Percentiles rank a stretch among this genome's conserved stretches.
phyloP scores from a whole-genome alignment of 345 rosid species.

The Linum tenue region DNA sequence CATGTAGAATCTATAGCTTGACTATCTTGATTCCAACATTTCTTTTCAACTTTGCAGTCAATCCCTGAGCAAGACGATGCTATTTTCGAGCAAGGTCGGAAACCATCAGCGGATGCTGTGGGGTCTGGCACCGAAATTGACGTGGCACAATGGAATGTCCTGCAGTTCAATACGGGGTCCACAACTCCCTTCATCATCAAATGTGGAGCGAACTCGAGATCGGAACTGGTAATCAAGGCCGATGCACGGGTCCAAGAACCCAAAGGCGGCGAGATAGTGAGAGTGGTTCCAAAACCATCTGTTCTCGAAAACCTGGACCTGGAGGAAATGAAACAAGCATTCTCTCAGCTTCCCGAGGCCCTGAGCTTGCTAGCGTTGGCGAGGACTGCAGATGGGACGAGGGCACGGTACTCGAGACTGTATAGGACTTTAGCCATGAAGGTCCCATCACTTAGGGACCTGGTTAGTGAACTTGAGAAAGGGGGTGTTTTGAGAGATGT shows the following conservation, averaged over 20 bases:
- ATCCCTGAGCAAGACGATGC: conserved; percentile 67
- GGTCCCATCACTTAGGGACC: conserved; percentile 78
- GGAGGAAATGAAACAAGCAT: conserved; percentile 79
- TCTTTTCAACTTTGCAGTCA: conserved; percentile 38
- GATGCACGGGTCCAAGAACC: conserved; percentile 84
- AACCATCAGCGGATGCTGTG: conserved; percentile 36
- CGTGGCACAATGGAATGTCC: conserved; percentile 93
- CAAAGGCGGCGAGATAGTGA: conserved; percentile 81
- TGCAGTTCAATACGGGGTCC: conserved; percentile 92
- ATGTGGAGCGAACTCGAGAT: conserved; percentile 85
- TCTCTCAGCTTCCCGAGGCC: conserved; percentile 85
- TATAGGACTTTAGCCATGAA: conserved; percentile 94
- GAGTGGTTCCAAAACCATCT: conserved; percentile 82
- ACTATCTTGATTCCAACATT: neutral
- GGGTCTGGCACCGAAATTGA: conserved; percentile 57
- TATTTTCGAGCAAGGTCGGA: conserved; percentile 29
- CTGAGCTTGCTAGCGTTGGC: conserved; percentile 82
- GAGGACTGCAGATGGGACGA: conserved; percentile 84
- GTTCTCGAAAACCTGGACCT: conserved; percentile 63
- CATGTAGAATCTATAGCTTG: neutral
- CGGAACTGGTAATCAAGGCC: conserved; percentile 91
- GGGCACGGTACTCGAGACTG: conserved; percentile 88
- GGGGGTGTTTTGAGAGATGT: conserved; percentile 9
- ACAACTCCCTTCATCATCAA: conserved; percentile 81
- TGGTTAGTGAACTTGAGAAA: conserved; percentile 84